A percentile compares a stretch with the other conserved stretches of the same genome.
These are phyloP conservation scores for Maudiozyma pseudohumilis DNA, from an alignment of 805 yeast species.

Conservation along the genomic window DNA sequence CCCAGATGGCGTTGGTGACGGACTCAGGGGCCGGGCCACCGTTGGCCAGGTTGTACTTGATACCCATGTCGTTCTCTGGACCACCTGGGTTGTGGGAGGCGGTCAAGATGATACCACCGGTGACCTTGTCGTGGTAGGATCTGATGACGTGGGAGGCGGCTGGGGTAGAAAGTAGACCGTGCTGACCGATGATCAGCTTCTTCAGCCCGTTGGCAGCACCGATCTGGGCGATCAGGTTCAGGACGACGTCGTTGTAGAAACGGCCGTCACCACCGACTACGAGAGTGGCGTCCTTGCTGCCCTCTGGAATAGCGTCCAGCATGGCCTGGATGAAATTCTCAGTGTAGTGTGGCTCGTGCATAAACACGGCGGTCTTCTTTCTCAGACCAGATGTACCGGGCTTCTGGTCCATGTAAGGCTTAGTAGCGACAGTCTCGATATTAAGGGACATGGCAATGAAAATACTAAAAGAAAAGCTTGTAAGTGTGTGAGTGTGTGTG, in stretches of 20 bases:
- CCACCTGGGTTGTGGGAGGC: conserved; percentile 99
- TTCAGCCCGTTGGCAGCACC: conserved; percentile 87
- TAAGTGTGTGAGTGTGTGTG: background rate
- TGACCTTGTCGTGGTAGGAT: conserved; percentile 45
- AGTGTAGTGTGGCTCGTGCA: conserved; percentile 62
- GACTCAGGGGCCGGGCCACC: conserved; percentile 99
- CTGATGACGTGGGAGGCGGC: conserved; percentile 94
- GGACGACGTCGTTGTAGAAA: conserved; percentile 72
- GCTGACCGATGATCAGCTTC: conserved; percentile 76
- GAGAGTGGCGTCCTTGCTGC: conserved; percentile 57
- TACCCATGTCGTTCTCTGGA: conserved; percentile 83
- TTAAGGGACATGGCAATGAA: conserved; percentile 13
- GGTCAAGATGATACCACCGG: conserved; percentile 93
- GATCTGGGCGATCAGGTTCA: conserved; percentile 71
- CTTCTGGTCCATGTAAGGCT: conserved; percentile 80
- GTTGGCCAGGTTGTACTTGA: conserved; percentile 86
- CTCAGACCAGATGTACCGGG: conserved; percentile 98
- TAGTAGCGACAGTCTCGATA: conserved; percentile 43
- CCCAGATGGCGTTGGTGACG: conserved; percentile 82
- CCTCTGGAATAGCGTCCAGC: conserved; percentile 83
- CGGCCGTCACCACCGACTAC: conserved; percentile 98
- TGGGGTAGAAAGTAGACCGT: conserved; percentile 88
- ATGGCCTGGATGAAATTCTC: conserved; percentile 91
- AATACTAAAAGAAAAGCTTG: too few relatives aligned
- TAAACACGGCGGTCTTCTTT: conserved; percentile 79